Base-by-base conservation (phyloP, 1,284 basidiomycete species). In the Sanguinoderma infundibulare region DNA sequence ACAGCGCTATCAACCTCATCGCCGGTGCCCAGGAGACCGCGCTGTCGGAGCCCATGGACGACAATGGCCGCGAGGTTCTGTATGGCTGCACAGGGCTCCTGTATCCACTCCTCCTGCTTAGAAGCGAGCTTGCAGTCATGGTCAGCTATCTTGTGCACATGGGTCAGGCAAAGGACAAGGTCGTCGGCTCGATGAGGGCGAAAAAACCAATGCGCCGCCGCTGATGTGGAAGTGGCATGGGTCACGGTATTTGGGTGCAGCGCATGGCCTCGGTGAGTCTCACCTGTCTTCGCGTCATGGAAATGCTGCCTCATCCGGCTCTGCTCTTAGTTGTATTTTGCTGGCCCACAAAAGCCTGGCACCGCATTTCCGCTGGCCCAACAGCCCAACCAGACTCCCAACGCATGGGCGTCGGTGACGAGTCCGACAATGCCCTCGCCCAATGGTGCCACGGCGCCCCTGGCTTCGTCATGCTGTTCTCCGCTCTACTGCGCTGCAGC, bases 391-490 rank as follows among this genome's bases (percentile, higher is more conserved):
- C 34, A 12, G 56, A 57, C 1, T 61, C 64, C 17, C 62, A 66
- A 35, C 49, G 53, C 10, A 15, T 61, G 12, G 65, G 57, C 22
- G 52, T 61, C 22, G 61, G 60, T 20, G 64, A 68, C 20, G 67
- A 61, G 15, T 47, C 59, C 34, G 57, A 58, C 34, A 63, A 79
- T 55, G 76, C 79, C 26, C 73, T 84, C 24, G 73, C 86, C 3
- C 84, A 85, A 81, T 86, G 84, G 83, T 86, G 84, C 60, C 85
- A 86, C 63, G 84, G 84, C 49, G 83, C 83, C 10, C 73, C 84
- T 1, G 83, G 82, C 3, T 74, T 83, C 20, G 58, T 85, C 12
- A 77, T 84, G 8, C 72, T 84, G 20, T 72, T 86, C 3, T 86
- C 84, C 5, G 80, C 82, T 0, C 79, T 84, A 12, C 78, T 82